A percentile compares a stretch with the other conserved stretches of the same genome.
Conservation (phyloP, 257 asterid species). For the Solanum rostratum region DNA sequence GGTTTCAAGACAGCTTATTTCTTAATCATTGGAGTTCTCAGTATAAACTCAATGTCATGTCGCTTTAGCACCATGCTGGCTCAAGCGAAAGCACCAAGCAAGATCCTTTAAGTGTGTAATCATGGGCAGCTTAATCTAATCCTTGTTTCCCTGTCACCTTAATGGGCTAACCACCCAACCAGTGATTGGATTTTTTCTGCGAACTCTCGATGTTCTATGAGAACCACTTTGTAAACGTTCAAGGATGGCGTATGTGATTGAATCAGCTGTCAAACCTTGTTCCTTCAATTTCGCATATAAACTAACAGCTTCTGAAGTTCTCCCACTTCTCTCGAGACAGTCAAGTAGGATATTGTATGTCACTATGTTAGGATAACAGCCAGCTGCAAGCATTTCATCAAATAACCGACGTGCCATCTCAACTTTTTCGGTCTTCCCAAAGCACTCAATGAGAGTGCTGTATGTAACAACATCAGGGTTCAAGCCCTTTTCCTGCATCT, state of each 20-base stretch:
- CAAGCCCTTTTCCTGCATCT: slow-evolving; percentile 83
- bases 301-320: slow-evolving; percentile 83
- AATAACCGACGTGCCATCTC: slow-evolving; percentile 79
- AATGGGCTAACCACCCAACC: slow-evolving; percentile 98
- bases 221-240: slow-evolving; percentile 82
- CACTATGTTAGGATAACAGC: slow-evolving; percentile 80
- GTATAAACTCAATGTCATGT: background rate
- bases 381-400: slow-evolving; percentile 69
- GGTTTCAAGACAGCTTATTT: background rate
- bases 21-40: background rate
- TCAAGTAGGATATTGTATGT: slow-evolving; percentile 87
- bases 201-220: slow-evolving; percentile 27
- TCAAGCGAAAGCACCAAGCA: background rate
- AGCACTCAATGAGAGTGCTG: slow-evolving; percentile 86
- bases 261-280: slow-evolving; percentile 79
- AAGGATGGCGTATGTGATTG: slow-evolving; percentile 67
- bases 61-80: background rate
- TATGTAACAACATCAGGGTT: slow-evolving; percentile 91
- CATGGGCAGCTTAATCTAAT: background rate
- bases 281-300: slow-evolving; percentile 70
- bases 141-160: slow-evolving; percentile 25
- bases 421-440: slow-evolving; percentile 81
- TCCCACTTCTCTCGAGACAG: slow-evolving; percentile 82
- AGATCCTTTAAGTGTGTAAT: background rate
- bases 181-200: slow-evolving; percentile 71